Evolutionary conservation across 2,329 filamentous ascomycete species (phyloP), one percentile per base, ranked within the genome.

Genomic region (Phialocephala subalpina): DNA sequence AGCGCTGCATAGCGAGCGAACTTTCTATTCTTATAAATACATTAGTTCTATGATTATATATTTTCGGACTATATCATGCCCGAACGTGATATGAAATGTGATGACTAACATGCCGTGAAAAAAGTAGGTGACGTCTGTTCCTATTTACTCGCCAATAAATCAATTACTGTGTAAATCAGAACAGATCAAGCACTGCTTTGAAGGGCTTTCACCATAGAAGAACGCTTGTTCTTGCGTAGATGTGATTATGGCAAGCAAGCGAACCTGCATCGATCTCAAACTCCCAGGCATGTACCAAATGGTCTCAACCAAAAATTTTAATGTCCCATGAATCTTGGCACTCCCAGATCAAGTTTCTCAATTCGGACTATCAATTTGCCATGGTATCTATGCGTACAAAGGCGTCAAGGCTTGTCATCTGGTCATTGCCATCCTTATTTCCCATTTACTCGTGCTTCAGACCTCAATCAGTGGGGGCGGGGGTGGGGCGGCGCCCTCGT

Each of bases 391-490:
- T n/a, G n/a, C 45, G 45, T 49, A 49, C 45, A 49, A 49, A 49
- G 45, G 11, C 45, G 9, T 25, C 45, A 25, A 11, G 22, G 20
- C 45, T 7, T 49, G 20, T 49, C n/a, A 2, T 49, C 20, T 25
- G 9, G n/a, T 49, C 45, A 12, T 22, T 22, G 20, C 40, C 6
- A n/a, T 18, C 8, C 16, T 25, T n/a, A n/a, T n/a, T n/a, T n/a
- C 45, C n/a, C 9, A n/a, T 22, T 12, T 14, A 5, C 18, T 42
- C 12, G 29, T 9, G 29, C 38, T 16, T 58, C 45, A 67, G 20
- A 67, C 61, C 25, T 71, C 66, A 59, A 71, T 55, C 25, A 73
- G 47, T 40, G 70, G 70, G 35, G 64, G 65, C 14, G 42, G 61
- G 36, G 63, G 62, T 35, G 64, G 22, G 27, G 38, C 61, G 55